Conservation (phyloP, 768 basidiomycete species). For the Boletus rufocinnamomeus region DNA sequence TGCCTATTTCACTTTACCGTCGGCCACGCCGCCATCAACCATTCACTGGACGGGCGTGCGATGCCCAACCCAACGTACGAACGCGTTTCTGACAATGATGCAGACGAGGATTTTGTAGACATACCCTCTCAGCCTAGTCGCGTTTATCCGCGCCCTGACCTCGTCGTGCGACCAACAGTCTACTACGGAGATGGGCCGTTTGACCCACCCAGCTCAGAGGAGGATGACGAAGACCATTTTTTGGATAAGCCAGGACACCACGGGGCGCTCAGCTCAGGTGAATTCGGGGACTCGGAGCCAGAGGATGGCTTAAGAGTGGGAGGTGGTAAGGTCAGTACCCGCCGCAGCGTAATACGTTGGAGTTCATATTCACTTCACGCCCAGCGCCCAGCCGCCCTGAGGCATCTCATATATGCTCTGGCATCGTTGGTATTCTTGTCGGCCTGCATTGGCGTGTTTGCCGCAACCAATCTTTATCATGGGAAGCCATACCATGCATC, state of each 20-base stretch:
- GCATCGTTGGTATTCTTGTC: constrained; percentile 61
- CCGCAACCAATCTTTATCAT: constrained; percentile 67
- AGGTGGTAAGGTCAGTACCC: constrained; percentile 36
- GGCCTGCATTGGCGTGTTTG: constrained; percentile 71
- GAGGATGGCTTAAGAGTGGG: constrained; percentile 39
- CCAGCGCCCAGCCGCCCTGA: constrained; percentile 54
- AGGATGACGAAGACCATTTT: constrained; percentile 54
- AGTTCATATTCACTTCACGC: constrained; percentile 9
- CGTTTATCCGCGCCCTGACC: constrained; percentile 9
- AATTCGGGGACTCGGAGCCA: constrained; percentile 27
- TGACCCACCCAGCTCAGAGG: constrained; percentile 78
- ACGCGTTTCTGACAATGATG: constrained; percentile 30
- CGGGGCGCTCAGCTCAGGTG: constrained; percentile 1
- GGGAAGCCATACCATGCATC: constrained; percentile 51
- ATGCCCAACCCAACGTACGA: constrained; percentile 36
- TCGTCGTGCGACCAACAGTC: constrained; percentile 31
- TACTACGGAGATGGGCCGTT: constrained; percentile 82
- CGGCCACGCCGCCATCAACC: background rate
- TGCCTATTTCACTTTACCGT: constrained; percentile 9
- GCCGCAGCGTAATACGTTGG: background rate
- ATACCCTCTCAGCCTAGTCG: constrained; percentile 5
- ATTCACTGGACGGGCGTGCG: constrained; percentile 5
- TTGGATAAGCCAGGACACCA: constrained; percentile 46
- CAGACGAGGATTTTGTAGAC: constrained; percentile 24
- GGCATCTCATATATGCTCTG: constrained; percentile 64